Evolutionary conservation across 345 rosid species (phyloP), one percentile per base, ranked within the genome.

Genomic region (Lepidium africanum): DNA sequence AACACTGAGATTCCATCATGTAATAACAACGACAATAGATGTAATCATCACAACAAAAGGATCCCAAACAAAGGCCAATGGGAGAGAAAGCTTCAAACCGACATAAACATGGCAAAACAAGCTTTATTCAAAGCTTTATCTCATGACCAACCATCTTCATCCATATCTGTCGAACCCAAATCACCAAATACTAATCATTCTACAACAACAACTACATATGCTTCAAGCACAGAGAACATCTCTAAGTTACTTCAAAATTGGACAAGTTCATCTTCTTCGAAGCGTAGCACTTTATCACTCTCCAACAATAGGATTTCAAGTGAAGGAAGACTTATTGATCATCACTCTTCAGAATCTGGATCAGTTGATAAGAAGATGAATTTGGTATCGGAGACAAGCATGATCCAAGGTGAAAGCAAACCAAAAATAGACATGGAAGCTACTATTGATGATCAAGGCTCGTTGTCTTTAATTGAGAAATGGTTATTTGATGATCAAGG

Each of bases 31-130:
- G 48, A 33, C 43, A 15, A 53, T 9, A 12, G 19, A 35, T 47
- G 71, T 64, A 39, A 23, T 39, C 30, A 72, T 25, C 27, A 25
- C 49, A 65, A 35, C 58, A 74, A 53, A 68, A 54, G 70, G 48
- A 3, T 23, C 19, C 16, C 11, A 46, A 74, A 83, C 30, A 90
- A 86, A 78, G 97, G 92, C 9, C 95, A 85, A 70, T 90, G 97
- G 97, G 97, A 88, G 79, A 83, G 82, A 69, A 82, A 81, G 78
- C 96, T 94, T 41, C 99, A 94, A 69, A 85, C 96, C 23, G 96
- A 94, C 59, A 91, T 91, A 41, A 81, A 83, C 70, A 86, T 77
- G 85, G 99, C 99, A 5, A 87, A 81, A 65, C 88, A 79, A 77
- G 97, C 97, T 39, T 82, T 94, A 4, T 76, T 77, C 9, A 90